Evolutionary conservation across 768 basidiomycete species (phyloP).

Genomic region (Rhizopogon sp.): DNA sequence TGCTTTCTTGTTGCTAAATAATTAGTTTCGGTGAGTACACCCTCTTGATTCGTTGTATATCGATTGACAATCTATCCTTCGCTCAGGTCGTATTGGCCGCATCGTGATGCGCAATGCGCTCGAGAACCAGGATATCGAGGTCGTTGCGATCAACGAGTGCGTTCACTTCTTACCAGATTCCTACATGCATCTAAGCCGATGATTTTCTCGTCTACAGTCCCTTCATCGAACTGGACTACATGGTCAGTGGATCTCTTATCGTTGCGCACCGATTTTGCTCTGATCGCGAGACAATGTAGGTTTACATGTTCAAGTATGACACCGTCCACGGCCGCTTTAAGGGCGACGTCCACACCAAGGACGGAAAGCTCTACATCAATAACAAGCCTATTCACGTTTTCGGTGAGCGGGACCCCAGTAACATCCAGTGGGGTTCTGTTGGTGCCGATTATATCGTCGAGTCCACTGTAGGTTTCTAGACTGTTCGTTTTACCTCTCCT

Average conservation of each 20-base stretch:
- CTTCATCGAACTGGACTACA: constrained; percentile 96
- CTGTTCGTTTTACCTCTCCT: background rate
- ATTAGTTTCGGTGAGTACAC: constrained; percentile 67
- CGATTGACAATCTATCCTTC: constrained; percentile 12
- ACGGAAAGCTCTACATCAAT: constrained; percentile 86
- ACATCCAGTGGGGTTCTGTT: constrained; percentile 75
- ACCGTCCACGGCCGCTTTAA: constrained; percentile 92
- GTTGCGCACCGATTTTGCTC: constrained; percentile 1
- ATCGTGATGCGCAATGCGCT: constrained; percentile 96
- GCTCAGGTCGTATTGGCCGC: constrained; percentile 91
- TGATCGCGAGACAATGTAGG: constrained; percentile 34
- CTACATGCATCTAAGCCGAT: constrained; percentile 2
- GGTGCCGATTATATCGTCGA: constrained; percentile 95
- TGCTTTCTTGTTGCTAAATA: constrained; percentile 4
- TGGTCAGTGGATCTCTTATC: constrained; percentile 48
- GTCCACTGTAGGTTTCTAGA: constrained; percentile 64
- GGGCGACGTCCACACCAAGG: constrained; percentile 74
- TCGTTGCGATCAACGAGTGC: constrained; percentile 94
- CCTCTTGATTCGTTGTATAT: background rate
- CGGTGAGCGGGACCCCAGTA: constrained; percentile 81
- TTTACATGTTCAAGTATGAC: constrained; percentile 99
- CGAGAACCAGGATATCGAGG: constrained; percentile 64
- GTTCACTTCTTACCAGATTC: constrained; percentile 23
- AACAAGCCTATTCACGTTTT: constrained; percentile 74
- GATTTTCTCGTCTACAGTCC: constrained; percentile 47